Evolutionary conservation across 129 eudicot genomes (phyloP).

Genomic region (Arctium minus): DNA sequence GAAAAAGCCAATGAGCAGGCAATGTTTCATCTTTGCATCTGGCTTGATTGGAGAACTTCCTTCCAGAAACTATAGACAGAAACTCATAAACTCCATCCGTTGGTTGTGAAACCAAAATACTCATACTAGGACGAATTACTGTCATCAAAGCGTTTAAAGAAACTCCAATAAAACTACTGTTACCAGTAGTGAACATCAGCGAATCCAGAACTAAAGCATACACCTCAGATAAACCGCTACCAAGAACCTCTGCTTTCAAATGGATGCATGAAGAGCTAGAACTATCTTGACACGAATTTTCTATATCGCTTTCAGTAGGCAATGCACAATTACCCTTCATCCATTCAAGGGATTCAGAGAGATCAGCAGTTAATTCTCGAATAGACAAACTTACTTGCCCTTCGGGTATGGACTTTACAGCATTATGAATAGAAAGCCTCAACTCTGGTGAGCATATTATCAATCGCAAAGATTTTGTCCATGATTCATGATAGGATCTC

Average conservation of each 20-base stretch:
- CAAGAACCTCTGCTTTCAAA: constrained; percentile 61
- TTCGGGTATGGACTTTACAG: constrained; percentile 77
- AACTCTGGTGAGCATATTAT: constrained; percentile 70
- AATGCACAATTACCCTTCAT: constrained; percentile 32
- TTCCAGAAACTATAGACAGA: constrained; percentile 36
- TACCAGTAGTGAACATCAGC: constrained; percentile 67
- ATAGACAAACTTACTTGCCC: constrained; percentile 77
- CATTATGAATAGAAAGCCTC: constrained; percentile 58
- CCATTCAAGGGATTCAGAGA: constrained; percentile 76
- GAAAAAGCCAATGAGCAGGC: constrained; percentile 46
- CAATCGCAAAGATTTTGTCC: constrained; percentile 51
- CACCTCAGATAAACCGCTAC: constrained; percentile 57
- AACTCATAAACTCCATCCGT: constrained; percentile 31
- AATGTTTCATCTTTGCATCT: constrained; percentile 15
- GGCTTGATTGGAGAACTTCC: constrained; percentile 9
- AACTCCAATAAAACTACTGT: constrained; percentile 61
- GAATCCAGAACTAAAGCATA: constrained; percentile 72
- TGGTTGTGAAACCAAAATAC: constrained; percentile 34
- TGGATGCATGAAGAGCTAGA: constrained; percentile 19
- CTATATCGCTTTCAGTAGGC: constrained; percentile 9
- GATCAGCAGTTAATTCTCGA: constrained; percentile 49
- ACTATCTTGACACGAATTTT: constrained; percentile 18
- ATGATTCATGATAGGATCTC: constrained; percentile 31
- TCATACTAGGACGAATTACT: constrained; percentile 55
- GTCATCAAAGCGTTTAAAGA: constrained; percentile 53